A percentile compares a stretch with the other conserved stretches of the same genome.
These are phyloP conservation scores for Balansia obtecta DNA, from an alignment of 2,329 filamentous ascomycete genomes.

Conservation along the genomic window DNA sequence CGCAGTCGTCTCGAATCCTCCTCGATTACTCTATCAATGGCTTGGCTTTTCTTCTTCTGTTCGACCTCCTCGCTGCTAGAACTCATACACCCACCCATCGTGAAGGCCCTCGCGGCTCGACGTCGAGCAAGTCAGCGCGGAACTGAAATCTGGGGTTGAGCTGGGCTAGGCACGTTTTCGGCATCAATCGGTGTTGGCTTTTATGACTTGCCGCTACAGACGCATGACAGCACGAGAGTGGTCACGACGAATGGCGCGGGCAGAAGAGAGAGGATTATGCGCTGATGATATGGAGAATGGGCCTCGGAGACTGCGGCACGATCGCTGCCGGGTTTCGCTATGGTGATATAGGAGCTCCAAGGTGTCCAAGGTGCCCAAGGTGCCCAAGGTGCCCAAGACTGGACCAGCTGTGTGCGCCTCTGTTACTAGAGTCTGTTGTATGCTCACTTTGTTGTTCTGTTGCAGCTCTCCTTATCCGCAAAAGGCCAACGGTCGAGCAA, in stretches of 20 bases:
- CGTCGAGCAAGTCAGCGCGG: constrained; percentile 1
- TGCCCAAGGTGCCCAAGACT: background rate
- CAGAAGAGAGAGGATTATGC: background rate
- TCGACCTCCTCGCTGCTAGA: constrained; percentile 75
- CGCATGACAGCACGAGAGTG: constrained; percentile 1
- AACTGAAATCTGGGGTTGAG: background rate
- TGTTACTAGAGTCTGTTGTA: background rate
- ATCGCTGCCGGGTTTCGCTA: background rate
- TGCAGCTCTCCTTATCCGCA: background rate
- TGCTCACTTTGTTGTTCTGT: background rate
- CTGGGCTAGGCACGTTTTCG: background rate
- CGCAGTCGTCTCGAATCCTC: constrained; percentile 88
- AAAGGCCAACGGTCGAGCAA: background rate
- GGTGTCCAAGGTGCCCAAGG: too few species aligned
- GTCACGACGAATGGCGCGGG: background rate
- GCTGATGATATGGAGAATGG: background rate
- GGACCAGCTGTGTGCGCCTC: background rate
- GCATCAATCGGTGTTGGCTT: background rate
- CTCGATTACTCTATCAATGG: constrained; percentile 86
- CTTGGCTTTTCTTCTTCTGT: constrained; percentile 91
- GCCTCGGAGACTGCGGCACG: background rate
- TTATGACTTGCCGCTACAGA: background rate
- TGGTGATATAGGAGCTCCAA: background rate
- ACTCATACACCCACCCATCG: constrained; percentile 92
- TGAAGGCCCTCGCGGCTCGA: constrained; percentile 17